Evolutionary conservation across 805 yeast genomes (phyloP).

Genomic region (Kurtzmaniella fragi): DNA sequence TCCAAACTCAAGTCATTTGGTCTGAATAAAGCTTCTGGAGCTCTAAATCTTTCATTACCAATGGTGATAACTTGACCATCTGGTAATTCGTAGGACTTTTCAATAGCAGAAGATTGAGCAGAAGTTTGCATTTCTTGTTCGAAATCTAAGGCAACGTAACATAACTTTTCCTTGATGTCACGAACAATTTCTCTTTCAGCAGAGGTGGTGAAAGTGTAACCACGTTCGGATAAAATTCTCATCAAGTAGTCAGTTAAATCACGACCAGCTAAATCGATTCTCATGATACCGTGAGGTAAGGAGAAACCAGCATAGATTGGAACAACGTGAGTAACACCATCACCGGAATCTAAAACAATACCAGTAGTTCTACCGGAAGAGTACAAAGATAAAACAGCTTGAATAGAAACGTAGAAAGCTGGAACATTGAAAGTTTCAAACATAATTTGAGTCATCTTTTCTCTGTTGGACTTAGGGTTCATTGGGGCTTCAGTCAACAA

Average conservation of each 20-base stretch:
- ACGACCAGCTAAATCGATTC: slow-evolving; percentile 99
- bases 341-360: slow-evolving; percentile 99
- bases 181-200: slow-evolving; percentile 97
- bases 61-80: slow-evolving; percentile 99
- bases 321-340: slow-evolving; percentile 99
- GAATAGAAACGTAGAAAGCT: slow-evolving; percentile 98
- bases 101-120: slow-evolving; percentile 95
- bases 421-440: slow-evolving; percentile 99
- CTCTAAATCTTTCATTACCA: slow-evolving; percentile 99
- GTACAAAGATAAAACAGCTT: slow-evolving; percentile 96
- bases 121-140: slow-evolving; percentile 99
- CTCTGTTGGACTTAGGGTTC: slow-evolving; percentile 99
- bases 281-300: slow-evolving; percentile 95
- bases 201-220: slow-evolving; percentile 97
- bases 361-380: slow-evolving; percentile 99
- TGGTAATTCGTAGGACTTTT: slow-evolving; percentile 98
- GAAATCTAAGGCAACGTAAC: slow-evolving; percentile 98
- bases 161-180: slow-evolving; percentile 96
- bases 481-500: slow-evolving; percentile 99
- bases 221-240: slow-evolving; percentile 98
- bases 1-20: slow-evolving; percentile 87
- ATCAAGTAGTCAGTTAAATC: slow-evolving; percentile 98
- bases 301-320: slow-evolving; percentile 99
- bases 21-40: slow-evolving; percentile 99
- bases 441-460: slow-evolving; percentile 99